phyloP scores from a whole-genome alignment of 148 eudicot genomes.

The Rhododendron griersonianum region DNA sequence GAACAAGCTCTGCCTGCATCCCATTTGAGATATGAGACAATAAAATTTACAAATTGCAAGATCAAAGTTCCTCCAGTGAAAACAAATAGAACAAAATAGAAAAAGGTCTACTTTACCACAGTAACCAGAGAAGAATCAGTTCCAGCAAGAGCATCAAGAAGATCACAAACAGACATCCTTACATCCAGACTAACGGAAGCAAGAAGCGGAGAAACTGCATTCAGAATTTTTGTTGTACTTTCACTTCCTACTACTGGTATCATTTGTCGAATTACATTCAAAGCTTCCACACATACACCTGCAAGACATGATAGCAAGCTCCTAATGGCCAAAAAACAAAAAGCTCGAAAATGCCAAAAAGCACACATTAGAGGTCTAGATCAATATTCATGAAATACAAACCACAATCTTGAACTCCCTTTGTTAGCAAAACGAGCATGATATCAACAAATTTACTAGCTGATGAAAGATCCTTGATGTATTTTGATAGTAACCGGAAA shows the following conservation, averaged over 20 bases:
- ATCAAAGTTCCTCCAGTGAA: neutral
- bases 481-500: slow-evolving; percentile 53
- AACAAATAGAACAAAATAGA: neutral
- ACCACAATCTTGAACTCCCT: slow-evolving; percentile 53
- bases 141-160: slow-evolving; percentile 53
- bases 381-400: slow-evolving; percentile 12
- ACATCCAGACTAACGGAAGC: slow-evolving; percentile 47
- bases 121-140: slow-evolving; percentile 53
- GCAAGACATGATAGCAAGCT: neutral
- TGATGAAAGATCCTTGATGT: slow-evolving; percentile 53
- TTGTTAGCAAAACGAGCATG: slow-evolving; percentile 58
- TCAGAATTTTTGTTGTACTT: slow-evolving; percentile 45
- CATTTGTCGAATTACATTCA: slow-evolving; percentile 54
- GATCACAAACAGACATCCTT: slow-evolving; percentile 61
- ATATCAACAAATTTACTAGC: slow-evolving; percentile 67
- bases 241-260: slow-evolving; percentile 38
- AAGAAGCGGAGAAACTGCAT: slow-evolving; percentile 61
- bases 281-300: slow-evolving; percentile 57
- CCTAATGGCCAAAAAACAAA: neutral
- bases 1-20: slow-evolving; percentile 60
- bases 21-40: neutral
- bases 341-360: neutral
- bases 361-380: neutral
- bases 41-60: slow-evolving; percentile 3
- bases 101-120: slow-evolving; percentile 36